phyloP scores from a whole-genome alignment of 202 grass and related monocot species.

The Schoenoplectus tabernaemontani region DNA sequence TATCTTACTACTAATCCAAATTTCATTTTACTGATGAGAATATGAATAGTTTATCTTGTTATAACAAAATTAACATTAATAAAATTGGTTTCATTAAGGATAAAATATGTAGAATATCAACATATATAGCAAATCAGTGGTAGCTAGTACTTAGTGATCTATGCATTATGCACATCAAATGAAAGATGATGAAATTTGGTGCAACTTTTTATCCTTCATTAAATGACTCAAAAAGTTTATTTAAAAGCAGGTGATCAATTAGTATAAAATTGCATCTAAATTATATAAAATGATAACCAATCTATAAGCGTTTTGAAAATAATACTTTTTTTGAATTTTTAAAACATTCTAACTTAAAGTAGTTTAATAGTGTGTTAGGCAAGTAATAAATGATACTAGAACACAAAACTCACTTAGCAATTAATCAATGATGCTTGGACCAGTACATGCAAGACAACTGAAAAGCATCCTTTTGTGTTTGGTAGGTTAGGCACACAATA shows the following conservation, averaged over 20 bases:
- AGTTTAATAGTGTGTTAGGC: constrained; percentile 6
- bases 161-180: too few relatives aligned
- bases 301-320: neutral
- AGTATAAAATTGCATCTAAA: too few relatives aligned
- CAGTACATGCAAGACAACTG: neutral
- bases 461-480: constrained; percentile 5
- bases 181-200: too few relatives aligned
- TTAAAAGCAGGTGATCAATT: too few relatives aligned
- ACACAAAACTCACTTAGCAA: neutral
- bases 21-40: neutral
- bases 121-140: too few relatives aligned
- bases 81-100: too few relatives aligned
- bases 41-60: neutral
- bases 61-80: too few relatives aligned
- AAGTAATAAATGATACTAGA: neutral
- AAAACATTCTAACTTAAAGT: neutral
- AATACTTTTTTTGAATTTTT: neutral
- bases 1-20: neutral
- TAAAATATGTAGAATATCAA: too few relatives aligned
- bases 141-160: too few relatives aligned
- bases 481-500: constrained; percentile 18
- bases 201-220: too few relatives aligned
- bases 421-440: constrained; percentile 17
- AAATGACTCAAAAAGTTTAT: too few relatives aligned
- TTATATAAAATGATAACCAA: too few relatives aligned